phyloP scores from a whole-genome alignment of 1,284 basidiomycete genomes.

The Leccinum subfulvum region DNA sequence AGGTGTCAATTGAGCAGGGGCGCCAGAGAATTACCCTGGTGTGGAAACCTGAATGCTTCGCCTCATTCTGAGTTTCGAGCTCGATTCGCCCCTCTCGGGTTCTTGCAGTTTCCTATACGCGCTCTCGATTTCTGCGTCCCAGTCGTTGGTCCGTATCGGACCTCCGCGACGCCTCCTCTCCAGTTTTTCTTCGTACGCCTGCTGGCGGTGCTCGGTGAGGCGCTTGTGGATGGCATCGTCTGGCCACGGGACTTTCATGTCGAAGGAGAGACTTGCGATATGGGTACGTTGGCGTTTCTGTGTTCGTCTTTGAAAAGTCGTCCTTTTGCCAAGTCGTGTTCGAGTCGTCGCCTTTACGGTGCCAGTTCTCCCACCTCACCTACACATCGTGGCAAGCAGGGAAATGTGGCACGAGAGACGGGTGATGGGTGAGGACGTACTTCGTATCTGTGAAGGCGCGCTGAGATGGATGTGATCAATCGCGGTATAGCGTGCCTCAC shows the following conservation, averaged over 20 bases:
- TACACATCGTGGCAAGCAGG: conserved; percentile 22
- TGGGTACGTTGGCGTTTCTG: conserved; percentile 15
- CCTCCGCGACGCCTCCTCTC: conserved; percentile 14
- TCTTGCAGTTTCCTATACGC: conserved; percentile 25
- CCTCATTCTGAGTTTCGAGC: conserved; percentile 25
- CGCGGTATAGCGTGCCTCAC: no score
- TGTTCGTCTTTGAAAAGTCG: conserved; percentile 17
- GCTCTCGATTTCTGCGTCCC: conserved; percentile 32
- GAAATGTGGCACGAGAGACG: background rate
- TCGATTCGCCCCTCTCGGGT: conserved; percentile 29
- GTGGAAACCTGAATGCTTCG: conserved; percentile 4
- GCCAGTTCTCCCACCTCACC: conserved; percentile 42
- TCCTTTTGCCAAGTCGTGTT: conserved; percentile 42
- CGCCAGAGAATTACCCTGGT: conserved; percentile 11
- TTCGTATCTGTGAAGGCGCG: conserved; percentile 17
- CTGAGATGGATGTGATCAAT: no score
- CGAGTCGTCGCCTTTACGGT: conserved; percentile 35
- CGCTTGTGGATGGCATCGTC: conserved; percentile 42
- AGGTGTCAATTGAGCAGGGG: conserved; percentile 6
- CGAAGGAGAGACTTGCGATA: conserved; percentile 20
- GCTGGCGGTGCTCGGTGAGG: conserved; percentile 38
- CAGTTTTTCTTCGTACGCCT: conserved; percentile 46
- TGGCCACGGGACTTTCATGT: conserved; percentile 32
- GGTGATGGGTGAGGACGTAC: conserved; percentile 19
- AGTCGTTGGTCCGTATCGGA: conserved; percentile 17